Percentiles rank a stretch among this genome's conserved stretches.
phyloP scores from a whole-genome alignment of 371 early-diverging fungal genomes.

The Ordospora colligata region DNA sequence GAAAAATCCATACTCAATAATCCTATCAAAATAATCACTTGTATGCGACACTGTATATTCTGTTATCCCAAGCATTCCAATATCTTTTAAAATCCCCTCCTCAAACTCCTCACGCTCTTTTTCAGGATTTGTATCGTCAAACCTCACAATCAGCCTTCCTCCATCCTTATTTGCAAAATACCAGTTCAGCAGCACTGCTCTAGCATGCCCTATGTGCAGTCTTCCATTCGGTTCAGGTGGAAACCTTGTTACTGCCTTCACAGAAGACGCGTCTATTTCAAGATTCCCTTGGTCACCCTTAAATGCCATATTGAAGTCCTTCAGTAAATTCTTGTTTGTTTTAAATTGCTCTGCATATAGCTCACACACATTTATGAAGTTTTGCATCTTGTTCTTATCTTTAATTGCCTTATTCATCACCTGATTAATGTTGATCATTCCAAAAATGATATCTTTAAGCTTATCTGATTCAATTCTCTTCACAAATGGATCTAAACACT shows the following conservation, averaged over 20 bases:
- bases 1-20: conserved; percentile 73
- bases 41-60: conserved; percentile 74
- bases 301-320: conserved; percentile 44
- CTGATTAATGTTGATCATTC: conserved; percentile 32
- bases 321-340: conserved; percentile 37
- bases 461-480: neutral
- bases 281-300: conserved; percentile 45
- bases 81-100: conserved; percentile 55
- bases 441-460: conserved; percentile 44
- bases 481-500: neutral
- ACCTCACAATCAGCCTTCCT: conserved; percentile 85
- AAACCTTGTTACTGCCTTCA: conserved; percentile 71
- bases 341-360: conserved; percentile 39
- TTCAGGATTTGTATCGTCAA: conserved; percentile 97
- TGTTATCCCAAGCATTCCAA: conserved; percentile 66
- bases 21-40: conserved; percentile 81
- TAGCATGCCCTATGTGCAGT: conserved; percentile 95
- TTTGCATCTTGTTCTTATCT: conserved; percentile 23
- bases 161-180: conserved; percentile 81
- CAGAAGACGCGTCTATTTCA: conserved; percentile 30
- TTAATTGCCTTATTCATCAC: conserved; percentile 16
- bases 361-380: conserved; percentile 6
- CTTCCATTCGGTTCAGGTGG: conserved; percentile 96
- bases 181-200: conserved; percentile 93
- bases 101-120: conserved; percentile 73